Conservation (phyloP, 2,329 filamentous ascomycete genomes). For the Cladosporium sp. region DNA sequence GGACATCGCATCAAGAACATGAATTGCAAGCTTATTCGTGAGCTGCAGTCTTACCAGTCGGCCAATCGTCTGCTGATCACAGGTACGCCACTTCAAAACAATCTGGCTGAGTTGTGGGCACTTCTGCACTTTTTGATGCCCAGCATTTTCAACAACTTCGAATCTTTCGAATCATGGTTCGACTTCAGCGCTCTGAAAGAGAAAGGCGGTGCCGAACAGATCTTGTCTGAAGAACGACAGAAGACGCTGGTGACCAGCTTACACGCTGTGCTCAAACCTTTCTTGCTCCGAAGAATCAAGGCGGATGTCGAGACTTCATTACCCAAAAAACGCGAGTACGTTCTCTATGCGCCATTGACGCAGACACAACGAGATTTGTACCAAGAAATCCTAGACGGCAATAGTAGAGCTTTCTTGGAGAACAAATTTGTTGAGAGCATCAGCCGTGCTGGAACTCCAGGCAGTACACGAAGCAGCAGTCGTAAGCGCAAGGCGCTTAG, state of each 20-base stretch:
- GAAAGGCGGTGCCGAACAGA: conserved; percentile 70
- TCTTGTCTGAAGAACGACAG: conserved; percentile 73
- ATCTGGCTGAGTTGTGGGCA: conserved; percentile 91
- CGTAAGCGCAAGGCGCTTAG: conserved; percentile 55
- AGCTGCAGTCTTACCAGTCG: conserved; percentile 82
- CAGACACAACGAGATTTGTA: conserved; percentile 89
- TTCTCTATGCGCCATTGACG: conserved; percentile 89
- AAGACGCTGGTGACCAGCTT: conserved; percentile 80
- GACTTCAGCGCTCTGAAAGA: conserved; percentile 92
- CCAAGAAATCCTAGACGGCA: conserved; percentile 61
- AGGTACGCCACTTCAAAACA: conserved; percentile 92
- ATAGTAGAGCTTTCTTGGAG: conserved; percentile 59
- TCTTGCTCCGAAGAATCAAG: conserved; percentile 83
- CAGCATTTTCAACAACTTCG: conserved; percentile 86
- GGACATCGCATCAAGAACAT: conserved; percentile 97
- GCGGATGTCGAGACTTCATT: conserved; percentile 85
- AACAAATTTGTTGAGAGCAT: conserved; percentile 69
- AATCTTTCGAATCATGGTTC: conserved; percentile 93
- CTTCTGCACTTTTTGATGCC: conserved; percentile 89
- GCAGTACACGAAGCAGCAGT: conserved; percentile 42
- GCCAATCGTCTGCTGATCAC: conserved; percentile 90
- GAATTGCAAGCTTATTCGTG: conserved; percentile 84
- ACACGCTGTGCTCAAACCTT: conserved; percentile 86
- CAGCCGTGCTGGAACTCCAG: conserved; percentile 49
- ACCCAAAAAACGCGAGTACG: conserved; percentile 96